These are phyloP conservation scores for Podospora tetraspora DNA, from an alignment of 495 filamentous ascomycete genomes.

Conservation along the genomic window DNA sequence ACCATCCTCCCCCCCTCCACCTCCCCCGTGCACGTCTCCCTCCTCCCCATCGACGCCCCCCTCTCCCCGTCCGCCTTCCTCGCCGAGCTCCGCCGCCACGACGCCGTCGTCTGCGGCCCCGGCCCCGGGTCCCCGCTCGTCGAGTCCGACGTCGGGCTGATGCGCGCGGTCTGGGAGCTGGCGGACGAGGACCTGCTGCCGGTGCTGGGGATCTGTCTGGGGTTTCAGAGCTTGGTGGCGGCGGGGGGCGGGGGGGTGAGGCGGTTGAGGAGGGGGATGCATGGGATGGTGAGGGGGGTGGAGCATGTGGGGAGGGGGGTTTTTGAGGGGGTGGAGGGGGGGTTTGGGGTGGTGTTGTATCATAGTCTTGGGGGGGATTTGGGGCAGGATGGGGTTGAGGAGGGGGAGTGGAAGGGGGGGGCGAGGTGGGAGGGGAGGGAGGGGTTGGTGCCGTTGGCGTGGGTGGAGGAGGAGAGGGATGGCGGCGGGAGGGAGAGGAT, in stretches of 20 bases:
- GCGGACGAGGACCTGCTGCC: slow-evolving; percentile 55
- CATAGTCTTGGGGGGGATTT: slow-evolving; percentile 75
- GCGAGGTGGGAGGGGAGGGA: slow-evolving; percentile 30
- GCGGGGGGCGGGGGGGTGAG: slow-evolving; percentile 61
- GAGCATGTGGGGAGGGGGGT: slow-evolving; percentile 29
- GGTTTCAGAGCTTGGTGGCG: slow-evolving; percentile 77
- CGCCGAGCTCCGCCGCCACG: slow-evolving; percentile 53
- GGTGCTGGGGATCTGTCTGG: slow-evolving; percentile 84
- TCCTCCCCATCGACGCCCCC: slow-evolving; percentile 64
- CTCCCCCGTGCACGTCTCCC: slow-evolving; percentile 59
- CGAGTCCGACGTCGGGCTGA: slow-evolving; percentile 67
- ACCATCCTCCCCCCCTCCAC: slow-evolving; percentile 26
- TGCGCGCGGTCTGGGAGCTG: slow-evolving; percentile 71
- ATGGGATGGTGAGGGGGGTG: slow-evolving; percentile 71
- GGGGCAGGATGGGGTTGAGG: slow-evolving; percentile 32
- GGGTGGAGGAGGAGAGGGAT: slow-evolving; percentile 51
- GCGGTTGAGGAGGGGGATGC: slow-evolving; percentile 60
- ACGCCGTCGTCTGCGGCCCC: slow-evolving; percentile 75
- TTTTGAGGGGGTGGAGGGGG: slow-evolving; percentile 44
- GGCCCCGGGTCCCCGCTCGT: slow-evolving; percentile 64
- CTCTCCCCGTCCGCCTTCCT: slow-evolving; percentile 23
- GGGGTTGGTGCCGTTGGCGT: slow-evolving; percentile 59
- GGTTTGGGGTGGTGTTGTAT: slow-evolving; percentile 73
- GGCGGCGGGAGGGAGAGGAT: slow-evolving; percentile 49
- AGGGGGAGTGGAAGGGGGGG: slow-evolving; percentile 28